A percentile compares a stretch with the other conserved stretches of the same genome.
Evolutionary conservation across 2,329 filamentous ascomycete genomes (phyloP).

Genomic region (Venturia effusa): DNA sequence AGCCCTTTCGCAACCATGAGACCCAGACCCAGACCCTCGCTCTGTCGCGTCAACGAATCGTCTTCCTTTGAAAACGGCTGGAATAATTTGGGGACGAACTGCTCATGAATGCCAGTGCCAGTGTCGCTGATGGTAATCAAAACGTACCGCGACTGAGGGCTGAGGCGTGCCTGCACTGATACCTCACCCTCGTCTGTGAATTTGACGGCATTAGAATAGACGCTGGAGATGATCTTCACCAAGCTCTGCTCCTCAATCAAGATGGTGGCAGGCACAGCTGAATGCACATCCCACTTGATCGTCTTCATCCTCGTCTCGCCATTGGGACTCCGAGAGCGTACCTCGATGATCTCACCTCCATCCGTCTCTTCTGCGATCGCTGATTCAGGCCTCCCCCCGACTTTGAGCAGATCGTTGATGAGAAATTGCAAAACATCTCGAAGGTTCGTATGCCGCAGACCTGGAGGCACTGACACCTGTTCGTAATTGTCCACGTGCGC

Average conservation of each 20-base stretch:
- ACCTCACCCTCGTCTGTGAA: constrained; percentile 58
- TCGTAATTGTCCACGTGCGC: constrained; percentile 23
- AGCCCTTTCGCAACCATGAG: constrained; percentile 63
- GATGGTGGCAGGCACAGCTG: constrained; percentile 42
- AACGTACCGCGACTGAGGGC: constrained; percentile 41
- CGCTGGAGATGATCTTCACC: constrained; percentile 52
- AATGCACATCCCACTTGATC: constrained; percentile 40
- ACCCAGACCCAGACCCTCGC: constrained; percentile 58
- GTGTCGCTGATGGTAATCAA: constrained; percentile 55
- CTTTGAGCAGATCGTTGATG: constrained; percentile 41
- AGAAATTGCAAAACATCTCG: constrained; percentile 41
- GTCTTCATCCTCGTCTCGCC: constrained; percentile 34
- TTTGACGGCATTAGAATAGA: constrained; percentile 58
- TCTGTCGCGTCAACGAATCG: constrained; percentile 53
- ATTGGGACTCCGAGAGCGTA: constrained; percentile 31
- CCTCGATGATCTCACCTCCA: constrained; percentile 38
- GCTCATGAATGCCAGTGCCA: constrained; percentile 56
- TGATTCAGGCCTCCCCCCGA: constrained; percentile 42
- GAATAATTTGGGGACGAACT: constrained; percentile 56
- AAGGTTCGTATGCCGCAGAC: constrained; percentile 36
- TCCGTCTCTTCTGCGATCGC: constrained; percentile 36
- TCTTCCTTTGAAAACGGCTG: constrained; percentile 61
- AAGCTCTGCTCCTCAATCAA: constrained; percentile 53
- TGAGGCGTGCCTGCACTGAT: constrained; percentile 42
- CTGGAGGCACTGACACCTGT: constrained; percentile 27